Percentiles rank a stretch among this genome's conserved stretches.
phyloP scores from a whole-genome alignment of 768 basidiomycete species.

The Boletales sp. region DNA sequence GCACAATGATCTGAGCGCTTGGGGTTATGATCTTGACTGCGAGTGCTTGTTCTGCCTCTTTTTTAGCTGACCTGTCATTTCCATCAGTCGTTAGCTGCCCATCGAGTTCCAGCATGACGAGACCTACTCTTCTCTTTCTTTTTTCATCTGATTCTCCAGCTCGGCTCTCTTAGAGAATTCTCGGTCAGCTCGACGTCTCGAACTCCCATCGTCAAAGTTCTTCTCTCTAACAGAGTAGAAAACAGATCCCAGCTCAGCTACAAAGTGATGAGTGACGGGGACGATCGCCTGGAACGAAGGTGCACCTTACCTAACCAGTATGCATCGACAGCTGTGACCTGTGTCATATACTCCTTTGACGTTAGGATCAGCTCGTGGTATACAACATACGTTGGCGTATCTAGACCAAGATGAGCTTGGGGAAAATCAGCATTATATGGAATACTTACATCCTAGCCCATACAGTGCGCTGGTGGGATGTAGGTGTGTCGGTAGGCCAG shows the following conservation, averaged over 20 bases:
- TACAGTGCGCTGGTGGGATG: constrained; percentile 97
- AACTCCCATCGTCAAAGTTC: constrained; percentile 89
- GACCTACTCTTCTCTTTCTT: constrained; percentile 64
- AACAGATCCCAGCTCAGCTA: constrained; percentile 91
- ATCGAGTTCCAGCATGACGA: constrained; percentile 1
- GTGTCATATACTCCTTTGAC: constrained; percentile 98
- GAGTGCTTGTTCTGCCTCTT: constrained; percentile 57
- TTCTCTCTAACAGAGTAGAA: constrained; percentile 99
- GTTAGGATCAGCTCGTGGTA: constrained; percentile 97
- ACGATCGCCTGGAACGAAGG: not conserved
- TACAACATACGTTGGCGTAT: constrained; percentile 93
- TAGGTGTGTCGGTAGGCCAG: constrained; percentile 90
- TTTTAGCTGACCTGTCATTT: constrained; percentile 50
- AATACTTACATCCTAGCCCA: constrained; percentile 83
- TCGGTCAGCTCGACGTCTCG: constrained; percentile 71
- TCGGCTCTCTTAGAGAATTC: constrained; percentile 93
- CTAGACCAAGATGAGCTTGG: constrained; percentile 36
- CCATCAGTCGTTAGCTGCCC: constrained; percentile 5
- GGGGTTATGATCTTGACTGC: constrained; percentile 51
- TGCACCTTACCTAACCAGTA: constrained; percentile 84
- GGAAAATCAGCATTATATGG: not conserved
- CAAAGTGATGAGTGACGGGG: constrained; percentile 5
- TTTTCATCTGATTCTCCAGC: constrained; percentile 88
- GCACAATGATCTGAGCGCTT: constrained; percentile 68
- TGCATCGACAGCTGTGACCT: constrained; percentile 96